Evolutionary conservation across 805 yeast species (phyloP).

Genomic region (Teunomyces panamensis): DNA sequence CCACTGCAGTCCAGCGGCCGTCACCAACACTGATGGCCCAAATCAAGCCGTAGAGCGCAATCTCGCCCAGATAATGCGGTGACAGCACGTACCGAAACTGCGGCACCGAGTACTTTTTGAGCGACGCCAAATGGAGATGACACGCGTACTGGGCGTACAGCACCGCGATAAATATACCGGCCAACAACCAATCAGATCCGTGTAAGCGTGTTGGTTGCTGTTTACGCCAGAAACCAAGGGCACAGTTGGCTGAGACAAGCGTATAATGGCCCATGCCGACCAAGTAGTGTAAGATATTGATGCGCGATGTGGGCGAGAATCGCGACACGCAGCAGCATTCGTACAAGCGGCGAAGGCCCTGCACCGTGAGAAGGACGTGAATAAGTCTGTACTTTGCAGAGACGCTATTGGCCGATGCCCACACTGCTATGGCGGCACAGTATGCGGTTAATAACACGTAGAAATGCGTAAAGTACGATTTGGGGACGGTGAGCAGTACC

Average conservation of each 20-base stretch:
- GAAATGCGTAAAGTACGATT: slow-evolving; percentile 60
- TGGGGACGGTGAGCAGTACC: slow-evolving; percentile 50
- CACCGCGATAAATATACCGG: slow-evolving; percentile 41
- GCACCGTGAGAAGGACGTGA: slow-evolving; percentile 34
- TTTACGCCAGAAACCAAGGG: slow-evolving; percentile 8
- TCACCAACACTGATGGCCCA: slow-evolving; percentile 15
- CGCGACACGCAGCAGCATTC: slow-evolving; percentile 54
- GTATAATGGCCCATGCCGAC: slow-evolving; percentile 63
- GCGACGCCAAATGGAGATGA: slow-evolving; percentile 47
- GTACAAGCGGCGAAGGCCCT: slow-evolving; percentile 51
- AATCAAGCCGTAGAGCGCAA: slow-evolving; percentile 49
- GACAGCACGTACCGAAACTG: slow-evolving; percentile 42
- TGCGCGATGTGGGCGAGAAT: slow-evolving; percentile 47
- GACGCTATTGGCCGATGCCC: slow-evolving; percentile 18
- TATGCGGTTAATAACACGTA: slow-evolving; percentile 44
- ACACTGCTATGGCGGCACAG: slow-evolving; percentile 13
- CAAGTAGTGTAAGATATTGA: slow-evolving; percentile 64
- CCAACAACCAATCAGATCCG: slow-evolving; percentile 11
- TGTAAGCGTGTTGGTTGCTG: not conserved
- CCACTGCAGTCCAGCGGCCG: slow-evolving; percentile 15
- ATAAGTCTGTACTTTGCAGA: slow-evolving; percentile 16
- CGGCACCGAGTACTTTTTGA: slow-evolving; percentile 60
- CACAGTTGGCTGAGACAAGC: slow-evolving; percentile 21
- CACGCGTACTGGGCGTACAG: slow-evolving; percentile 53
- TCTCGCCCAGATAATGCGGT: slow-evolving; percentile 72